Conservation (phyloP, 2,329 filamentous ascomycete species). For the Ceratocystis alfenasii region DNA sequence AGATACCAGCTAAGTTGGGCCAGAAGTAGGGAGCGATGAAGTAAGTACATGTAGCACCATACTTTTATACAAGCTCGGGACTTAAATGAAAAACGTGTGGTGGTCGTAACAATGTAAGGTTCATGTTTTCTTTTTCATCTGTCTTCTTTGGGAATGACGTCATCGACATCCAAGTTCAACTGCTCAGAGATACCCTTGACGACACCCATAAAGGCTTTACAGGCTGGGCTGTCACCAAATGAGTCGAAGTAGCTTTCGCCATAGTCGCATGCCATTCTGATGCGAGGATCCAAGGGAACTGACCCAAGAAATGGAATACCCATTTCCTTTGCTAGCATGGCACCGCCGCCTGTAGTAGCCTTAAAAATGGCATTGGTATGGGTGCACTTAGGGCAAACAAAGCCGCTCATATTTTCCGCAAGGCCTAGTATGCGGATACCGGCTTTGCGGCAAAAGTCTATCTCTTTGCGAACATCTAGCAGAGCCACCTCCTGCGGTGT, state of each 20-base stretch:
- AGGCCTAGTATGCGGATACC: constrained; percentile 78
- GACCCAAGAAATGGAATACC: constrained; percentile 77
- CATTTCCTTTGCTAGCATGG: constrained; percentile 70
- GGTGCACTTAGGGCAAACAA: constrained; percentile 87
- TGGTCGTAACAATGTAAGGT: not conserved
- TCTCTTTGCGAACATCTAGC: constrained; percentile 89
- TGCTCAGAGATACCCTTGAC: constrained; percentile 59
- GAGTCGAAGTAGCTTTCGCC: constrained; percentile 95
- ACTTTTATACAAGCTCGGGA: not conserved
- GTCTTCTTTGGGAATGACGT: constrained; percentile 35
- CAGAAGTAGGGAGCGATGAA: constrained; percentile 25
- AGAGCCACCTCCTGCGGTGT: constrained; percentile 91
- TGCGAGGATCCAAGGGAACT: constrained; percentile 83
- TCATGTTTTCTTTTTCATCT: constrained; percentile 23
- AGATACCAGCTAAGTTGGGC: constrained; percentile 57
- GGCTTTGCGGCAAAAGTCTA: constrained; percentile 93
- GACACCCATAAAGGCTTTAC: constrained; percentile 65
- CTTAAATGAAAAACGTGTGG: not conserved
- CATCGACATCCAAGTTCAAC: constrained; percentile 49
- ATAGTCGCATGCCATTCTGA: constrained; percentile 93
- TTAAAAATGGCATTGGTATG: constrained; percentile 76
- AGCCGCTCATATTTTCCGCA: constrained; percentile 96
- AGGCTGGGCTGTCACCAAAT: constrained; percentile 87
- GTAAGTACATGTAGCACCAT: not conserved
- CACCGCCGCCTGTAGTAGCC: constrained; percentile 79